Evolutionary conservation across 1,284 basidiomycete genomes (phyloP).

Genomic region (Coniophora puteana): DNA sequence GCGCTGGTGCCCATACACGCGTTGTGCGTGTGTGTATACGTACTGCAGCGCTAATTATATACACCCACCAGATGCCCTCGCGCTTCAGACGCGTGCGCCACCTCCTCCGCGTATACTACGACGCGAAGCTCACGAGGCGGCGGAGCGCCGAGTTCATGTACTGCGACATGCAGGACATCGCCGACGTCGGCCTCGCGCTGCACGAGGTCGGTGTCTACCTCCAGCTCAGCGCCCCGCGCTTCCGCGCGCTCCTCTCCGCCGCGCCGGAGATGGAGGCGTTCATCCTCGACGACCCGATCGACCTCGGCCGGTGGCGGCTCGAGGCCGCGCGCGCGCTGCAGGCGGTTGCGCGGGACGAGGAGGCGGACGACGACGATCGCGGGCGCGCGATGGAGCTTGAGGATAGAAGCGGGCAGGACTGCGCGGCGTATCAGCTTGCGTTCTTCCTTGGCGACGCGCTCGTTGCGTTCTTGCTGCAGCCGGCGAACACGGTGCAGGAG

Average conservation of each 20-base stretch:
- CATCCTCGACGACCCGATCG: conserved; percentile 24
- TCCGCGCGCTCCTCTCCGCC: conserved; percentile 16
- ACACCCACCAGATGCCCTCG: conserved; percentile 14
- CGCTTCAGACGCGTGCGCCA: conserved; percentile 21
- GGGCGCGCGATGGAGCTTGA: conserved; percentile 12
- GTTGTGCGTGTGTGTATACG: too few species aligned
- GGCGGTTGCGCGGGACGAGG: conserved; percentile 17
- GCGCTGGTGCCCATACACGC: too few species aligned
- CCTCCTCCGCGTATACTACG: conserved; percentile 25
- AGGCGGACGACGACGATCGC: conserved; percentile 20
- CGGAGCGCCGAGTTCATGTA: conserved; percentile 18
- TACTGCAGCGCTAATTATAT: too few species aligned
- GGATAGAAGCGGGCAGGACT: conserved; percentile 14
- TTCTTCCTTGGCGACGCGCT: conserved; percentile 22
- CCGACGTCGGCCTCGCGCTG: conserved; percentile 20
- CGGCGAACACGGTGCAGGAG: conserved; percentile 12
- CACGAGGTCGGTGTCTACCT: conserved; percentile 23
- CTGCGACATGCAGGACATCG: conserved; percentile 22
- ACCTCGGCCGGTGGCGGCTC: conserved; percentile 22
- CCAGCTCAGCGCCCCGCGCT: conserved; percentile 19
- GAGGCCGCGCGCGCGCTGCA: conserved; percentile 11
- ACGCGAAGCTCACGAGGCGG: conserved; percentile 13
- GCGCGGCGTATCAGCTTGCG: conserved; percentile 22
- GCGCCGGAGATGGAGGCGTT: conserved; percentile 21
- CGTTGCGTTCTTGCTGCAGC: conserved; percentile 19